Evolutionary conservation across 2,329 filamentous ascomycete species (phyloP), one percentile per base, ranked within the genome.

Genomic region (Zasmidium angulare): DNA sequence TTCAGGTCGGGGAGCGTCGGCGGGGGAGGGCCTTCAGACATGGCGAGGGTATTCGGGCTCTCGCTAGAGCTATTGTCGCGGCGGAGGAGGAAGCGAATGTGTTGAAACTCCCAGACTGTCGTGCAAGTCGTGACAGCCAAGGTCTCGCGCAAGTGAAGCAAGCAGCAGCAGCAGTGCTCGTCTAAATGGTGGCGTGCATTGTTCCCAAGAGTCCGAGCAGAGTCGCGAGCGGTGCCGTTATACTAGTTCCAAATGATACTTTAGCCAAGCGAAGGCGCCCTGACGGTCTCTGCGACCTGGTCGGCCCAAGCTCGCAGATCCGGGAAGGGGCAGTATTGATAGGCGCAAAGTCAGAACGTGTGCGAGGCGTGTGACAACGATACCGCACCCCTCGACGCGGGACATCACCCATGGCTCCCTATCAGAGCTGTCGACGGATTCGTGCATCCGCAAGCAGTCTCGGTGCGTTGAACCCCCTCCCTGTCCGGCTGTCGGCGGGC

Each of bases 1-100:
- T 62, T 46, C 43, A 66, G 47, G 36, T 66, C 62, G n/a, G 64
- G 64, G 43, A 66, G 58, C n/a, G 31, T 48, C 12, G 23, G 26
- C 21, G 58, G 58, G 26, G 43, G 40, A n/a, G 56, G 48, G 17
- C 58, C 29, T 17, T 58, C 51, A 24, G 63, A 60, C 63, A 66
- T 66, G 46, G 36, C 56, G 43, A 20, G 11, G 29, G 12, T 59
- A 46, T 48, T 59, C 26, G 46, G 20, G 36, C 36, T 43, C 36
- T 50, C 49, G 49, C 49, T 9, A 50, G 49, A 29, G 49, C 36
- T 19, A 3, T 43, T 17, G 36, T 17, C 12, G 36, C 36, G 36
- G 36, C n/a, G 36, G 36, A 17, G 14, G n/a, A 19, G 36, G 12
- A 19, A 17, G 3, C 7, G 3, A 17, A 43, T 17, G 36, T 14